Percentiles rank a stretch among this genome's conserved stretches.
Conservation (phyloP, 352 stramenopile species). For the Albugo laibachii region DNA sequence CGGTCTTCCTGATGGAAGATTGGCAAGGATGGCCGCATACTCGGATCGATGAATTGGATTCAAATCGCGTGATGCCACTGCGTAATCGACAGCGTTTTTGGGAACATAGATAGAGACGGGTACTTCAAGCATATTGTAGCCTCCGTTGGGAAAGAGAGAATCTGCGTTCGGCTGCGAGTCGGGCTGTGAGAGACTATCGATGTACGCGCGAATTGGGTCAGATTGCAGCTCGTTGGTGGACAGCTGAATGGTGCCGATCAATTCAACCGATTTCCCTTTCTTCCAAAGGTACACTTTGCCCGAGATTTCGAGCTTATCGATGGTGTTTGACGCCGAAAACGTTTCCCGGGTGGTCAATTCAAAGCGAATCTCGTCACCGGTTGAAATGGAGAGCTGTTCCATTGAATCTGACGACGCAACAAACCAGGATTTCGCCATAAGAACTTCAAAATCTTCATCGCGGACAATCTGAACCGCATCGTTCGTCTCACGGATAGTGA, state of each 20-base stretch:
- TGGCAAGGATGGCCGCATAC: conserved; percentile 49
- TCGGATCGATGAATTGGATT: conserved; percentile 75
- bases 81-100: conserved; percentile 36
- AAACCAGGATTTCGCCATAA: conserved; percentile 11
- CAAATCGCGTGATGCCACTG: conserved; percentile 58
- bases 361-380: conserved; percentile 34
- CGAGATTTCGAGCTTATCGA: conserved; percentile 26
- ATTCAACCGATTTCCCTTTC: conserved; percentile 13
- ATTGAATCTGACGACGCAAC: background rate
- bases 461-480: conserved; percentile 7
- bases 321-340: background rate
- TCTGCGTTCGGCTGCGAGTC: conserved; percentile 9
- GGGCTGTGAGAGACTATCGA: background rate
- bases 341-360: no score
- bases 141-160: conserved; percentile 25
- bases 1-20: conserved; percentile 42
- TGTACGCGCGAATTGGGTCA: background rate
- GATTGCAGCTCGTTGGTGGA: background rate
- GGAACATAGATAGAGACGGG: conserved; percentile 50
- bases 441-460: conserved; percentile 5
- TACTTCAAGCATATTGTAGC: conserved; percentile 43
- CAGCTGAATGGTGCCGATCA: background rate
- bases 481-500: conserved; percentile 26
- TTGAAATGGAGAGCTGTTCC: conserved; percentile 7
- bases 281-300: conserved; percentile 23